Conservation (phyloP, 2,329 filamentous ascomycete genomes). For the Ceratocystiopsis sp. region DNA sequence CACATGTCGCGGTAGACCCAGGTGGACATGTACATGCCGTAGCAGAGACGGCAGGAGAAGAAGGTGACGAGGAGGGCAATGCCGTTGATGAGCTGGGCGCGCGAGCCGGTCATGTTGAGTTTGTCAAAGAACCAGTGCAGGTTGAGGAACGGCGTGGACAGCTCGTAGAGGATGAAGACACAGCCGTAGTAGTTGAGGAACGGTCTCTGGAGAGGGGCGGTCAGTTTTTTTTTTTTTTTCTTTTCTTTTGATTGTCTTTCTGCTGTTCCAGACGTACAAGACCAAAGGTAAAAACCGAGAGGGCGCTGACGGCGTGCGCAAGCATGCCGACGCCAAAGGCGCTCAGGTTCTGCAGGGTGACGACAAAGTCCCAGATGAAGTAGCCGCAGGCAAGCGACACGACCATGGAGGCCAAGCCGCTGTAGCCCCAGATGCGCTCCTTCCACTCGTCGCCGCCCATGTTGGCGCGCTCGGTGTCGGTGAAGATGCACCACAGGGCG, state of each 20-base stretch:
- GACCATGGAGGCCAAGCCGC: conserved; percentile 51
- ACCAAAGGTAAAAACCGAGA: conserved; percentile 59
- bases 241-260: too few species aligned
- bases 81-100: conserved; percentile 61
- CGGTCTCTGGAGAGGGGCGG: conserved; percentile 40
- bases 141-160: conserved; percentile 72
- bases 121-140: conserved; percentile 91
- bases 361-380: conserved; percentile 66
- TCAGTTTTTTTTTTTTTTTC: too few species aligned
- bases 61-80: conserved; percentile 55
- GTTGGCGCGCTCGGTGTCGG: conserved; percentile 46
- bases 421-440: conserved; percentile 63
- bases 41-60: conserved; percentile 60
- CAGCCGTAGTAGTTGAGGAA: conserved; percentile 72
- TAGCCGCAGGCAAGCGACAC: conserved; percentile 66
- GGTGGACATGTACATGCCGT: conserved; percentile 57
- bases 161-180: conserved; percentile 74
- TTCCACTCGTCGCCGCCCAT: conserved; percentile 38
- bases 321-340: conserved; percentile 64
- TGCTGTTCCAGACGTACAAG: conserved; percentile 42
- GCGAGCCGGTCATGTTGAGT: conserved; percentile 59
- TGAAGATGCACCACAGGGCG: conserved; percentile 56
- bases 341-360: conserved; percentile 49
- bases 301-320: conserved; percentile 58
- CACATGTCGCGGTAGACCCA: conserved; percentile 56